Percentiles rank a stretch among this genome's conserved stretches.
These are phyloP conservation scores for Candida pini DNA, from an alignment of 805 yeast species.

Conservation along the genomic window DNA sequence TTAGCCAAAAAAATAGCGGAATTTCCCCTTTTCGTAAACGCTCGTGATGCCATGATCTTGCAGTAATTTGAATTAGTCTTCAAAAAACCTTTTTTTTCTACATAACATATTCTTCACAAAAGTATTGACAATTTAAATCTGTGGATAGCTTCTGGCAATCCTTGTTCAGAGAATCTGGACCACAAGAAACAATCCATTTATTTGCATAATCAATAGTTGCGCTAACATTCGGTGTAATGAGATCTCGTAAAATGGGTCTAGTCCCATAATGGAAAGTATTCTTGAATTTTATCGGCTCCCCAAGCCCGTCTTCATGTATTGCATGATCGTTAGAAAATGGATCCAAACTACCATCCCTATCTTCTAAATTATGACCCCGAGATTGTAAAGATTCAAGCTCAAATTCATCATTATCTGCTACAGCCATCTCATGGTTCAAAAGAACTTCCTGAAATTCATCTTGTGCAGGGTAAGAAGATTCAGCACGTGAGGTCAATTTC, in stretches of 20 bases:
- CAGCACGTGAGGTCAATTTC: background rate
- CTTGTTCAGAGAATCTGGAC: slow-evolving; percentile 41
- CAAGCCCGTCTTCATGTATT: background rate
- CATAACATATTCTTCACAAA: slow-evolving; percentile 40
- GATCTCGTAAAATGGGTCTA: slow-evolving; percentile 38
- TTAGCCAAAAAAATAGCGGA: too few species aligned
- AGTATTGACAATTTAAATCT: slow-evolving; percentile 30
- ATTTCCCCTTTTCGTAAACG: too few species aligned
- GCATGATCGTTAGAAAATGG: too few species aligned
- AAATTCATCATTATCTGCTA: background rate
- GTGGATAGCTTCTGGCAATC: slow-evolving; percentile 37
- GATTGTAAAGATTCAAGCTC: slow-evolving; percentile 21
- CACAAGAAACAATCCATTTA: slow-evolving; percentile 56
- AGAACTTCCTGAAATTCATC: slow-evolving; percentile 5
- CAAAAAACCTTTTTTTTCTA: too few species aligned
- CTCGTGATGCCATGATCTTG: too few species aligned
- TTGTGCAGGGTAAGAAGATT: background rate
- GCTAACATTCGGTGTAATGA: slow-evolving; percentile 26
- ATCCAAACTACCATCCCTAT: slow-evolving; percentile 10
- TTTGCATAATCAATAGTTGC: slow-evolving; percentile 30
- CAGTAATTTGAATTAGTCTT: too few species aligned
- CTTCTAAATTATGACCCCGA: slow-evolving; percentile 9
- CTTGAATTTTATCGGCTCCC: background rate
- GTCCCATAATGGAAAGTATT: slow-evolving; percentile 26
- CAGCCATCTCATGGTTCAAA: background rate